Evolutionary conservation across 139 green algal genomes (phyloP).

Genomic region (Astrephomene gubernaculifera): DNA sequence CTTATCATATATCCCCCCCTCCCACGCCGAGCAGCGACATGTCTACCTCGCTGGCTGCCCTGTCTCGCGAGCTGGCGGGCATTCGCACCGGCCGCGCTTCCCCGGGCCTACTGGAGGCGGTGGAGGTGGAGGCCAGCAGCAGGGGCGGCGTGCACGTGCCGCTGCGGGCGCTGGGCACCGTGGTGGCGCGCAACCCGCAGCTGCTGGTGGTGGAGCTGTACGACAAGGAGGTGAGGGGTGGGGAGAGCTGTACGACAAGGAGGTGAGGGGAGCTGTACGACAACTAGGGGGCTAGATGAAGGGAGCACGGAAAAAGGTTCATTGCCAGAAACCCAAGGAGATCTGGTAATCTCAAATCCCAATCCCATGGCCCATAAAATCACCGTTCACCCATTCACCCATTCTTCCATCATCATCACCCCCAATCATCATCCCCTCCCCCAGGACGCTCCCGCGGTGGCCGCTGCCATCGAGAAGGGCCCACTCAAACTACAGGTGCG

Average conservation of each 20-base stretch:
- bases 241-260: background rate
- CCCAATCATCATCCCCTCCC: background rate
- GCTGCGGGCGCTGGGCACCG: slow-evolving; percentile 69
- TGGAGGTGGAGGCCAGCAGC: slow-evolving; percentile 63
- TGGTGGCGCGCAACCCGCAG: slow-evolving; percentile 78
- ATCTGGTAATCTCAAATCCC: no score
- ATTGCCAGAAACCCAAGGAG: no score
- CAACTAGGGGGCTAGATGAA: background rate
- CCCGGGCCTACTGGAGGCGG: slow-evolving; percentile 82
- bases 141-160: slow-evolving; percentile 73
- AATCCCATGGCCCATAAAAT: no score
- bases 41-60: slow-evolving; percentile 62
- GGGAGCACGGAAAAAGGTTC: no score
- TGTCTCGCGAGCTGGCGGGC: slow-evolving; percentile 71
- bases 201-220: slow-evolving; percentile 79
- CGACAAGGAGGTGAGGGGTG: slow-evolving; percentile 63
- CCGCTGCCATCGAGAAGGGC: slow-evolving; percentile 71
- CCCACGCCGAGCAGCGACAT: slow-evolving; percentile 58
- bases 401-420: background rate
- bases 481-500: slow-evolving; percentile 71
- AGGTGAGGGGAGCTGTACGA: background rate
- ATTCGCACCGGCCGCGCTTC: slow-evolving; percentile 78
- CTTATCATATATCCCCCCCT: background rate
- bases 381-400: background rate
- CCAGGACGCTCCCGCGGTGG: slow-evolving; percentile 69